A percentile compares a stretch with the other conserved stretches of the same genome.
Conservation (phyloP, 208 protist species). For the Leishmania mexicana region DNA sequence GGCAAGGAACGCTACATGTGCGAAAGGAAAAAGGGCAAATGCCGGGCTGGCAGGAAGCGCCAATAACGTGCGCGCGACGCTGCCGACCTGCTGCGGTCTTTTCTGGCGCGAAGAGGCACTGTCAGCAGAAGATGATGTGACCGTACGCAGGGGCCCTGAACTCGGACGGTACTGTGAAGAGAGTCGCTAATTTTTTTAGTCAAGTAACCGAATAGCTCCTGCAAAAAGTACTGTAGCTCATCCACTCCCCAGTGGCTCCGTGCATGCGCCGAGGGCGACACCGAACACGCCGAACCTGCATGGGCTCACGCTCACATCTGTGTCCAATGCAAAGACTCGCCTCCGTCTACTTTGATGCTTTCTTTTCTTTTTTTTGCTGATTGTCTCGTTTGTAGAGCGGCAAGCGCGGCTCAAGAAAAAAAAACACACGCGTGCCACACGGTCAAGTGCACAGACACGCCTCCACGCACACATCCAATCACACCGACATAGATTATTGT, state of each 20-base stretch:
- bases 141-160: too few species aligned
- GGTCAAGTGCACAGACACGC: not conserved
- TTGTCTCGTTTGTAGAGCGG: not conserved
- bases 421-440: not conserved
- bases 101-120: not conserved
- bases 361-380: constrained; percentile 13
- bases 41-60: not conserved
- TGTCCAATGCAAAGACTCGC: too few species aligned
- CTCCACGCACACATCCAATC: not conserved
- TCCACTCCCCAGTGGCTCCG: not conserved
- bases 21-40: too few species aligned
- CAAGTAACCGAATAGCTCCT: not conserved
- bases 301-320: not conserved
- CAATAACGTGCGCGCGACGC: not conserved
- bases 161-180: too few species aligned
- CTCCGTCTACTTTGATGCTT: constrained; percentile 14
- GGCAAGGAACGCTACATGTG: not conserved
- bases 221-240: not conserved
- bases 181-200: too few species aligned
- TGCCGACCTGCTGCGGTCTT: not conserved
- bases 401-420: not conserved
- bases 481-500: not conserved
- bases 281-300: not conserved
- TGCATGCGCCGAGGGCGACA: not conserved
- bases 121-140: not conserved